Base-by-base conservation (phyloP, 768 basidiomycete species). In the Suillus bovinus region DNA sequence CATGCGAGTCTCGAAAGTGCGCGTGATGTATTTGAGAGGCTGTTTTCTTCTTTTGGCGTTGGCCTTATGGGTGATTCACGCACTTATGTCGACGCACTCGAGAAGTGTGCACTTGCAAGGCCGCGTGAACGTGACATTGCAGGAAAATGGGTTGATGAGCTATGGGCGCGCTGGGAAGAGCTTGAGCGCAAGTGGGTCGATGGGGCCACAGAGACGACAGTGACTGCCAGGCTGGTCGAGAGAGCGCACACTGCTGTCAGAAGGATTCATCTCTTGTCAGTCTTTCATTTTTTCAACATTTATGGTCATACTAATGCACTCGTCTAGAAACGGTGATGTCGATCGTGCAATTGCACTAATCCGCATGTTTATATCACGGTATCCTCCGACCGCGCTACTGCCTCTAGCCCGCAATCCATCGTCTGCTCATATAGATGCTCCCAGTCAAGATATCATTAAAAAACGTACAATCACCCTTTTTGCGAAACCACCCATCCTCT, bases 221-320 rank as follows among this genome's bases (percentile, higher is more conserved):
- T 67, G 49, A 56, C 62, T 71, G 75, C 77, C 33, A 81, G 91
- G 33, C 67, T 83, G 60, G 78, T 92, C 14, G 94, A 96, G 72
- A 81, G 82, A 39, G 85, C 85, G 2, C 86, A 93, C 75, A 73
- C 79, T 3, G 85, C 87, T 17, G 85, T 86, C 80, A 87, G 96
- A 63, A 82, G 87, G 16, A 73, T 87, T 5, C 76, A 87, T 8
- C 70, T 88, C 6, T 63, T 89, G 87, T 94, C 71, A 54, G 90
- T 77, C 47, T 50, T 49, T 5, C 11, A 17, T 56, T 39, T n/a
- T 52, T 55, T 0, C 58, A n/a, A 4, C 6, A 63, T 52, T 59
- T 22, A 16, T 13, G 36, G 33, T 61, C 53, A 17, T 49, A 31
- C 36, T 11, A 24, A 56, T 33, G 33, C 49, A 14, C 16, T 16